Evolutionary conservation across 106 monocot genomes (phyloP).

Genomic region (Alisma plantagoaquatica): DNA sequence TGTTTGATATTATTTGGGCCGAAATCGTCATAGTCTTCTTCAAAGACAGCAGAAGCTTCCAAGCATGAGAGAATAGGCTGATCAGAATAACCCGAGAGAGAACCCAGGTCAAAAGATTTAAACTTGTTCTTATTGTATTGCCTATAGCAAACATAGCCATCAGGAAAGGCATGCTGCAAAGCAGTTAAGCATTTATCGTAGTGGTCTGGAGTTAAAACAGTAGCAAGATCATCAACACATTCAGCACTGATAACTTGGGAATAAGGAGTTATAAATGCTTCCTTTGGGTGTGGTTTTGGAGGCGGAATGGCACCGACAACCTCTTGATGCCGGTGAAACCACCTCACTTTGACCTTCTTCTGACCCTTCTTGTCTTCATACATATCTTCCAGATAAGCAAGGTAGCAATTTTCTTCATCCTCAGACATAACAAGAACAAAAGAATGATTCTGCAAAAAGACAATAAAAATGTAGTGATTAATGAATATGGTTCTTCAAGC

Average conservation of each 20-base stretch:
- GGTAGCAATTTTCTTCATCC: constrained; percentile 53
- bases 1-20: constrained; percentile 11
- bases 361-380: constrained; percentile 97
- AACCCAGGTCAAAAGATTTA: constrained; percentile 65
- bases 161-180: constrained; percentile 28
- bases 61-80: constrained; percentile 55
- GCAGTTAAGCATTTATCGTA: constrained; percentile 60
- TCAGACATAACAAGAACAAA: constrained; percentile 91
- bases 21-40: constrained; percentile 31
- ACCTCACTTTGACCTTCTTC: constrained; percentile 90
- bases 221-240: constrained; percentile 85
- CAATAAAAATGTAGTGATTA: not conserved
- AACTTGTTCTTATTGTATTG: constrained; percentile 91
- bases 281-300: constrained; percentile 73
- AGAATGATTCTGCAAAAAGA: constrained; percentile 52
- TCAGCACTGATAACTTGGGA: constrained; percentile 91
- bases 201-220: constrained; percentile 74
- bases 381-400: constrained; percentile 97
- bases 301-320: constrained; percentile 65
- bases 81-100: constrained; percentile 70
- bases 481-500: not conserved
- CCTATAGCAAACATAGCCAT: constrained; percentile 65
- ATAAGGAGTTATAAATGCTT: constrained; percentile 85
- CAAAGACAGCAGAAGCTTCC: constrained; percentile 24
- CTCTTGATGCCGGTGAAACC: constrained; percentile 94